Evolutionary conservation across 2,329 filamentous ascomycete genomes (phyloP), one percentile per base, ranked within the genome.

Genomic region (Alternaria alternata): DNA sequence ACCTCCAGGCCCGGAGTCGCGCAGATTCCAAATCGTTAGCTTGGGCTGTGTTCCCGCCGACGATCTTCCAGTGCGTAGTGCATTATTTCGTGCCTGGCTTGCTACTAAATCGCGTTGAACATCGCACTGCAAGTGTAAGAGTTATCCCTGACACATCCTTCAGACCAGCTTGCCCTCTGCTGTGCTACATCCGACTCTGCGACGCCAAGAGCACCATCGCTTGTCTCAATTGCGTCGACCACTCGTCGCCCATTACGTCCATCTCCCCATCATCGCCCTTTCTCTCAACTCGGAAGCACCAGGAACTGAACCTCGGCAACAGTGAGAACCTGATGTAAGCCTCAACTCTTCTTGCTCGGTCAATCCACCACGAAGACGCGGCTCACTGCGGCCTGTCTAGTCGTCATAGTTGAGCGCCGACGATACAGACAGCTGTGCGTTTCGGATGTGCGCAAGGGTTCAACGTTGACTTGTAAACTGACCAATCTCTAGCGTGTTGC

Each of bases 1-100:
- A 65, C 54, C 48, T 62, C 44, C 59, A 57, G 51, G 41, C 44
- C 36, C 44, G 18, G 28, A 22, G 58, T 64, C 64, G 57, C 66
- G 68, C 51, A 61, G 43, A 74, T 75, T 74, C 71, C 72, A 74
- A 75, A 75, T 74, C 62, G 54, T 58, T 42, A 48, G 61, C 49
- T 30, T 63, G 64, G 72, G 70, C 70, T 68, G 69, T 72, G 69
- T 54, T 36, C 57, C 61, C 57, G 54, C 54, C 53, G 53, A 66
- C 56, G 48, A 52, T 54, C 56, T 54, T 24, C 36, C 42, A 52
- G 51, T 44, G 41, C 41, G 46, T 58, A 54, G 57, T 63, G 63
- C 62, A 67, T 66, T 66, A 54, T 49, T 49, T 43, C 47, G 46
- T 52, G 52, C 38, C 39, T 57, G 58, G 28, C 36, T 61, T 61